Percentiles rank a stretch among this genome's conserved stretches.
Conservation (phyloP, 352 stramenopile genomes). For the Pythium pyrilobum region DNA sequence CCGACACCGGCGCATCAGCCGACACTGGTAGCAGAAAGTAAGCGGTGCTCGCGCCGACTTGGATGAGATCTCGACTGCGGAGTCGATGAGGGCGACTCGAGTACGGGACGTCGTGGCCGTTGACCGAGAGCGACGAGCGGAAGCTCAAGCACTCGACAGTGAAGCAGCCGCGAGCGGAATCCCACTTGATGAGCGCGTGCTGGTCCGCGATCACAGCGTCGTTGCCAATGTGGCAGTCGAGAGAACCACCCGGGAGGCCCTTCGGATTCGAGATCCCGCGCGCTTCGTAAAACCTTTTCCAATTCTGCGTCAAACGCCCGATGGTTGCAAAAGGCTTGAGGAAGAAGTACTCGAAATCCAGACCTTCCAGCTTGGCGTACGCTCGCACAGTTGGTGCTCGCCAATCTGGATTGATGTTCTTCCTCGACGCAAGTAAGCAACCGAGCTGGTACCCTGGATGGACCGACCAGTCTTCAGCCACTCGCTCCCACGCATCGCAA, state of each 20-base stretch:
- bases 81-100: slow-evolving; percentile 40
- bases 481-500: neutral
- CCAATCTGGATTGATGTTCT: slow-evolving; percentile 12
- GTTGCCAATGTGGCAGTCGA: slow-evolving; percentile 75
- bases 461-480: slow-evolving; percentile 14
- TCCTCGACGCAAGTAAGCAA: slow-evolving; percentile 16
- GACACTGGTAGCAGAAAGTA: slow-evolving; percentile 64
- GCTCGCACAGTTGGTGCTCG: slow-evolving; percentile 30
- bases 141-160: slow-evolving; percentile 66
- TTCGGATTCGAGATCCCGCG: slow-evolving; percentile 38
- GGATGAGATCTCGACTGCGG: slow-evolving; percentile 46
- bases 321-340: slow-evolving; percentile 60
- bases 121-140: slow-evolving; percentile 51
- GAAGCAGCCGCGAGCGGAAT: slow-evolving; percentile 36
- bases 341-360: slow-evolving; percentile 63
- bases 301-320: slow-evolving; percentile 46
- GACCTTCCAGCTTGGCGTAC: slow-evolving; percentile 70
- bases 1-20: neutral
- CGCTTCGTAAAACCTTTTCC: slow-evolving; percentile 53
- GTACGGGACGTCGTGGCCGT: slow-evolving; percentile 47
- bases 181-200: slow-evolving; percentile 72
- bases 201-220: slow-evolving; percentile 45
- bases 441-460: slow-evolving; percentile 41
- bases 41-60: slow-evolving; percentile 62
- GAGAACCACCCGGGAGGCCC: slow-evolving; percentile 40